Percentiles rank a stretch among this genome's conserved stretches.
Evolutionary conservation across 805 yeast species (phyloP).

Genomic region (Gaillardinia entomophila): DNA sequence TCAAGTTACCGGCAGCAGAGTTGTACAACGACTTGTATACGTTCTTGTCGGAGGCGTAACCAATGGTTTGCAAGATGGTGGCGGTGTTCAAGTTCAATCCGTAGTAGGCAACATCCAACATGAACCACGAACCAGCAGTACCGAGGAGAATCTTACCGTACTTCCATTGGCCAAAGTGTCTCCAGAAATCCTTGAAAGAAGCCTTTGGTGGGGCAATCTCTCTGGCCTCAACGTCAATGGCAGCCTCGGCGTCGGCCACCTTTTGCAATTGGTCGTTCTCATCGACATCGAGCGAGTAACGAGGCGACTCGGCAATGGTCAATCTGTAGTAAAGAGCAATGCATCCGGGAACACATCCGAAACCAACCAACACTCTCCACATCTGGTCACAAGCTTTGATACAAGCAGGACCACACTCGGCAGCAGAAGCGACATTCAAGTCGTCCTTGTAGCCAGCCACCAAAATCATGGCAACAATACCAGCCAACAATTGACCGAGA

Average conservation of each 20-base stretch:
- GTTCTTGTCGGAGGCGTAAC: slow-evolving; percentile 68
- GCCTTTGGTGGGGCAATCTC: slow-evolving; percentile 69
- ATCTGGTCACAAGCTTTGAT: slow-evolving; percentile 78
- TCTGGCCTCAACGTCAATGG: slow-evolving; percentile 30
- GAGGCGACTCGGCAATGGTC: slow-evolving; percentile 92
- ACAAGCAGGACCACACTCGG: slow-evolving; percentile 64
- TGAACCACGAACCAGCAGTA: slow-evolving; percentile 90
- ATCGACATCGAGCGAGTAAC: slow-evolving; percentile 76
- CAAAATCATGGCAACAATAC: slow-evolving; percentile 71
- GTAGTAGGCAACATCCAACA: slow-evolving; percentile 84
- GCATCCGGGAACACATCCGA: slow-evolving; percentile 86
- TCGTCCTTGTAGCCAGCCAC: slow-evolving; percentile 72
- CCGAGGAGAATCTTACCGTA: slow-evolving; percentile 79
- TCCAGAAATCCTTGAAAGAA: slow-evolving; percentile 63
- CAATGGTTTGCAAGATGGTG: slow-evolving; percentile 72
- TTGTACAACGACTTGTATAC: slow-evolving; percentile 68
- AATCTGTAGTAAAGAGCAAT: slow-evolving; percentile 85
- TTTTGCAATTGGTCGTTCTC: slow-evolving; percentile 51
- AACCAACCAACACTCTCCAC: slow-evolving; percentile 90
- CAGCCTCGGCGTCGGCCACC: slow-evolving; percentile 46
- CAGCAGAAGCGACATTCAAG: slow-evolving; percentile 48
- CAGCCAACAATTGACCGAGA: slow-evolving; percentile 88
- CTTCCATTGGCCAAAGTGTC: slow-evolving; percentile 81
- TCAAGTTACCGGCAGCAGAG: slow-evolving; percentile 86
- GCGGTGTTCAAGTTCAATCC: slow-evolving; percentile 85